Evolutionary conservation across 441 rosid species (phyloP), one percentile per base, ranked within the genome.

Genomic region (Euphorbia schlechtendalii): DNA sequence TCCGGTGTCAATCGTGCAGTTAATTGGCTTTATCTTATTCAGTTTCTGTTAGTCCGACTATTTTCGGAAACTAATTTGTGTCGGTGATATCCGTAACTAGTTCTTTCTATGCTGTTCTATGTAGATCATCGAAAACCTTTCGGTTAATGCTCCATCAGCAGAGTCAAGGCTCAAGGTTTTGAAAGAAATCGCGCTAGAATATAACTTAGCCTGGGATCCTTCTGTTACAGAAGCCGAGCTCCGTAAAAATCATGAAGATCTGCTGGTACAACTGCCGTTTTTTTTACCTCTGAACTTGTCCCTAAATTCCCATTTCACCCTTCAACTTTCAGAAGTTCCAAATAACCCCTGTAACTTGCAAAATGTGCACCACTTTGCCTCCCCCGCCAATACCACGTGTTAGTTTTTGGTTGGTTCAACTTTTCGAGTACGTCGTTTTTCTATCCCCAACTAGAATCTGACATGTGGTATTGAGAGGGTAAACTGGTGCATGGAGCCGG

Each of bases 1-100:
- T 86, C 98, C 32, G 79, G 98, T 27, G 92, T 90, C 77, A 92
- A 90, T 71, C 97, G 97, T 73, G 84, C 89, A 57, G 98, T 92
- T 83, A 89, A 71, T 76, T 69, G 32, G 68, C 76, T 75, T 61
- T 53, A 38, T n/a, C 61, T 40, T 46, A 51, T 66, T 36, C 43
- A 53, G 41, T 52, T 69, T 32, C 27, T 66, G 36, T 43, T 46
- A 58, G 46, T 68, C 46, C 59, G 58, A 38, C 64, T 2, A 32
- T 32, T 32, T 32, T 32, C 6, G 4, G 34, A 32, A 32, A 32
- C 34, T 32, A 59, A 56, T 69, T 56, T 32, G 56, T 66, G 54
- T 30, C 13, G 21, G 54, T 64, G 62, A 41, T 62, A 8, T 34
- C 30, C 56, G 6, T 30, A 45, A 52, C 49, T n/a, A 7, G 21